Conservation (phyloP, 202 grass and related monocot genomes). For the Setaria italica region DNA sequence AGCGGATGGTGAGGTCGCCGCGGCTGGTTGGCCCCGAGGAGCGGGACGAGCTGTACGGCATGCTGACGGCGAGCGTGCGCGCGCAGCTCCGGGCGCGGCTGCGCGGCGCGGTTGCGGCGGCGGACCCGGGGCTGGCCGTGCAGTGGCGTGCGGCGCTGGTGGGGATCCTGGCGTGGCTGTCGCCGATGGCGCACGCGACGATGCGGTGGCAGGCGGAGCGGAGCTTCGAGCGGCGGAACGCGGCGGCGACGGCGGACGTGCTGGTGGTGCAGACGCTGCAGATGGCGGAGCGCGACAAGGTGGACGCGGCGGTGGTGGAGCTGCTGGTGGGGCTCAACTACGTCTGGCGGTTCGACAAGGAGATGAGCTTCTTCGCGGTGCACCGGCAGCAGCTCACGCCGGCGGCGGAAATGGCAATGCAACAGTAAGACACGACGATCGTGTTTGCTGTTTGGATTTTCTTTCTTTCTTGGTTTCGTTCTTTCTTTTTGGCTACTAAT, state of each 20-base stretch:
- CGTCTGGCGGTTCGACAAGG: constrained; percentile 62
- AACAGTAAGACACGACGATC: neutral
- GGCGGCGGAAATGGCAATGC: neutral
- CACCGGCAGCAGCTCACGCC: constrained; percentile 42
- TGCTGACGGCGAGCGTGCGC: constrained; percentile 81
- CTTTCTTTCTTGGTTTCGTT: too few species aligned
- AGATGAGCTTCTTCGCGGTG: constrained; percentile 30
- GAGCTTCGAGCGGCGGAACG: constrained; percentile 60
- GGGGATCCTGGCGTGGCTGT: constrained; percentile 78
- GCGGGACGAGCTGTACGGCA: constrained; percentile 79
- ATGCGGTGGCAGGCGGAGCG: constrained; percentile 88
- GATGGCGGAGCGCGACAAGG: constrained; percentile 68
- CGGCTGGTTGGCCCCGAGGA: constrained; percentile 63
- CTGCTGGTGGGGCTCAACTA: constrained; percentile 90
- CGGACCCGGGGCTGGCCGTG: constrained; percentile 55
- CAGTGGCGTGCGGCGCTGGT: constrained; percentile 76
- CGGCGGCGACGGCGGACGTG: constrained; percentile 22
- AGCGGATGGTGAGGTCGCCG: constrained; percentile 63
- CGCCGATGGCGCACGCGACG: constrained; percentile 89
- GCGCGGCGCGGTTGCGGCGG: constrained; percentile 49
- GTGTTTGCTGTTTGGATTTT: too few species aligned
- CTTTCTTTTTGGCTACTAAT: too few species aligned
- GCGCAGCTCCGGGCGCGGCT: constrained; percentile 65
- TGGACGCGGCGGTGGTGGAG: constrained; percentile 74
- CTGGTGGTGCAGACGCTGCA: constrained; percentile 89